Conservation (phyloP, 2,329 filamentous ascomycete species). For the Hymenoscyphus linearis region DNA sequence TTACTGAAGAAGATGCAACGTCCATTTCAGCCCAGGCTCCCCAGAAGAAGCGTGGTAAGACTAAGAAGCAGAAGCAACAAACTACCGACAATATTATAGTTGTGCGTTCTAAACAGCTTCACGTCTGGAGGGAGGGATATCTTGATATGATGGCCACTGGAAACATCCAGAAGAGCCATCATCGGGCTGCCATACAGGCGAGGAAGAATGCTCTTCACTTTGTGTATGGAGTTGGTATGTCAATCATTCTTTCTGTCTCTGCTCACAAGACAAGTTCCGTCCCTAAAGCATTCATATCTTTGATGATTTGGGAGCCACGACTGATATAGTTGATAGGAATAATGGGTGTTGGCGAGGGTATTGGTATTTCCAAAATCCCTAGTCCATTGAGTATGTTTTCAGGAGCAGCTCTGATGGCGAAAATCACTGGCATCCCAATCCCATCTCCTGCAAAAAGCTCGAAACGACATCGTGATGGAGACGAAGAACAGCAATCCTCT, state of each 20-base stretch:
- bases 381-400: conserved; percentile 55
- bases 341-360: conserved; percentile 44
- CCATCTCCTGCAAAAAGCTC: conserved; percentile 2
- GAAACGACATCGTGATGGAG: conserved; percentile 17
- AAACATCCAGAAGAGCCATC: conserved; percentile 38
- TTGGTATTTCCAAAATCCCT: conserved; percentile 35
- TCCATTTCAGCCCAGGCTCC: conserved; percentile 38
- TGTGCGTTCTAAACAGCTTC: conserved; percentile 50
- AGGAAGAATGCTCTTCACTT: conserved; percentile 60
- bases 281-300: too few species aligned
- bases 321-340: conserved; percentile 29
- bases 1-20: conserved; percentile 25
- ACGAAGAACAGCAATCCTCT: conserved; percentile 23
- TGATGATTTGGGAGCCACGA: not conserved
- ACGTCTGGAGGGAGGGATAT: conserved; percentile 54
- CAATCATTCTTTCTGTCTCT: not conserved
- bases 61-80: conserved; percentile 36
- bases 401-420: conserved; percentile 47
- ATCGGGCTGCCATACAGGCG: conserved; percentile 40
- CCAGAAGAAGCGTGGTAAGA: conserved; percentile 33
- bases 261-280: not conserved
- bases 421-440: conserved; percentile 16
- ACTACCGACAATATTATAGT: conserved; percentile 44
- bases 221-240: conserved; percentile 47
- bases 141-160: conserved; percentile 52